Evolutionary conservation across 345 rosid genomes (phyloP), one percentile per base, ranked within the genome.

Genomic region (Rubroshorea leprosula): DNA sequence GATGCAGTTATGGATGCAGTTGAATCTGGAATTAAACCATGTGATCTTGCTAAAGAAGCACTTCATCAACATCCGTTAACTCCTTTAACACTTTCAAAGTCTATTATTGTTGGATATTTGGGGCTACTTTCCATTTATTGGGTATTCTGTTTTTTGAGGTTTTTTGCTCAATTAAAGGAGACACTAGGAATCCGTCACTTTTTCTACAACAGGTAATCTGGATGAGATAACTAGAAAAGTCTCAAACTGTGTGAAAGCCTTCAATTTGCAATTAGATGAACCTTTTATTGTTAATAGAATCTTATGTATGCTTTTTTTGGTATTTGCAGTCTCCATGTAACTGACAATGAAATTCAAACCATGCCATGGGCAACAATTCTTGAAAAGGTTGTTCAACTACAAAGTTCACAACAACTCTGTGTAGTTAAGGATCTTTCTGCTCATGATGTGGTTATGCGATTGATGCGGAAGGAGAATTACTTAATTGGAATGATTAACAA

Each of bases 381-480:
- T 59, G 99, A 90, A 54, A 90, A 83, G 82, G 93, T 90, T 70
- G 96, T 90, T 58, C 78, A 62, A 55, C 66, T 94, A 62, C 99
- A 90, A 76, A 80, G 74, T 69, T 78, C 91, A 1, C 86, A 84
- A 50, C 76, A 81, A 58, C 87, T 94, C 17, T 94, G 97, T 72
- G 88, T 94, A 52, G 96, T 90, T 41, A 90, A 90, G 80, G 94
- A 94, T 75, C 96, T 94, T 57, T 87, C 96, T 58, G 93, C 96
- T 68, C 97, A 94, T 74, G 99, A 90, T 59, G 68, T 94, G 26
- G 75, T 94, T 41, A 84, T 90, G 99, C 86, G 99, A 55, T 72
- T 94, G 77, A 87, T 94, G 99, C 80, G 97, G 64, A 94, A 94
- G 76, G 99, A 94, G 69, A 94, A 94, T 62, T 94, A 90, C 80